Percentiles rank a stretch among this genome's conserved stretches.
phyloP scores from a whole-genome alignment of 768 basidiomycete genomes.

The Pholiota molesta region DNA sequence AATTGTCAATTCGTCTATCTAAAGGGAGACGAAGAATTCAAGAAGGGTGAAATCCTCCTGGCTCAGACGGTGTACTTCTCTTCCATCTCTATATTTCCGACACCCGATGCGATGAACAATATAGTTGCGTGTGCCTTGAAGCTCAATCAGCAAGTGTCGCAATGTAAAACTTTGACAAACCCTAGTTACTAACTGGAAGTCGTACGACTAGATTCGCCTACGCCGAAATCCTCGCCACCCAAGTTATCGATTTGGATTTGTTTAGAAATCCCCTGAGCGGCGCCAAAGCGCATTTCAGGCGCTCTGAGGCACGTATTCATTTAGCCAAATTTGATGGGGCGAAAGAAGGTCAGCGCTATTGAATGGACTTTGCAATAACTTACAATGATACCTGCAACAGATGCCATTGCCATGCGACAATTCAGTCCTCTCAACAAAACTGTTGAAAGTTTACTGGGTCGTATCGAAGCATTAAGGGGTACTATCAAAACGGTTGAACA shows the following conservation, averaged over 20 bases:
- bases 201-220: not conserved
- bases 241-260: not conserved
- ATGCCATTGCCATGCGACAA: not conserved
- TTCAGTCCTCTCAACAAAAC: too few species aligned
- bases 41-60: not conserved
- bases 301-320: not conserved
- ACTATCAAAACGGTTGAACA: too few species aligned
- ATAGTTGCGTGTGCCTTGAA: not conserved
- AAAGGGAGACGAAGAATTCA: slow-evolving; percentile 1
- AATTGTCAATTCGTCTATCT: too few species aligned
- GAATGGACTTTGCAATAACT: too few species aligned
- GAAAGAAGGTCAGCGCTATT: not conserved
- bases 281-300: not conserved
- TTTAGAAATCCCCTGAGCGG: not conserved
- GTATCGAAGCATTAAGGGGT: too few species aligned
- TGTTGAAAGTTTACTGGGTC: too few species aligned
- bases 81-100: not conserved
- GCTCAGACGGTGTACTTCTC: not conserved
- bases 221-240: not conserved
- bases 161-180: not conserved
- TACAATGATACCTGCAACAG: not conserved
- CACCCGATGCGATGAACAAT: not conserved
- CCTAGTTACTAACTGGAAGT: too few species aligned
- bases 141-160: not conserved
- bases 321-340: not conserved